phyloP scores from a whole-genome alignment of 306 rosid species.

The Alnus rubra region DNA sequence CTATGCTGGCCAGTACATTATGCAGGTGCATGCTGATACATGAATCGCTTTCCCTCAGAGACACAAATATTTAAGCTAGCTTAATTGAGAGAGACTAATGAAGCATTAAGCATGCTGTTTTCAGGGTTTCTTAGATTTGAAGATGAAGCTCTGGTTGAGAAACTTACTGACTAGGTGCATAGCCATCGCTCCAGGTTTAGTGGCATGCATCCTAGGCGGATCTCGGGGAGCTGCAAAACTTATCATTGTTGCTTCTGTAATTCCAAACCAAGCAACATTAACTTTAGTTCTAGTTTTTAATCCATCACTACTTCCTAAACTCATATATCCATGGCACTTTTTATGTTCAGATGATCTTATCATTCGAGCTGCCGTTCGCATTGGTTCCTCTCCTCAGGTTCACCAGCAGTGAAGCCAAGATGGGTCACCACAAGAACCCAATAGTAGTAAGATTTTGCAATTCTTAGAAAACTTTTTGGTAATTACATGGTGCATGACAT shows the following conservation, averaged over 20 bases:
- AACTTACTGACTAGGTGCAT: constrained; percentile 12
- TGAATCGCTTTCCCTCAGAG: neutral
- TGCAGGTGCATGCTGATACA: constrained; percentile 12
- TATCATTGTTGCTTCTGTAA: constrained; percentile 22
- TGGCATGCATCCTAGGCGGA: constrained; percentile 10
- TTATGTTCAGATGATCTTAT: constrained; percentile 9
- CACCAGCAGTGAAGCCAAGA: constrained; percentile 22
- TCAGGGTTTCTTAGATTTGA: constrained; percentile 23
- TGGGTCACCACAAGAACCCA: constrained; percentile 21
- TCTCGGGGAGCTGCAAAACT: constrained; percentile 12
- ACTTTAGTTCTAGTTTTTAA: neutral
- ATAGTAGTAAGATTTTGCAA: neutral
- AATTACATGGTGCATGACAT: neutral
- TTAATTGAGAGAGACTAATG: neutral
- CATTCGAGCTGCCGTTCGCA: constrained; percentile 20
- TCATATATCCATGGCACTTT: neutral
- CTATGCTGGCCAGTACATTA: constrained; percentile 20
- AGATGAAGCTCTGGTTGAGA: constrained; percentile 22
- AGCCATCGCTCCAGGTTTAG: constrained; percentile 17
- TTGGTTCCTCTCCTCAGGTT: constrained; percentile 25
- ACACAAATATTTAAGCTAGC: no score
- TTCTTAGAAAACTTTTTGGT: no score
- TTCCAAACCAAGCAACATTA: neutral
- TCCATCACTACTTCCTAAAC: neutral
- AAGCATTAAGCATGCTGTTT: constrained; percentile 3